Evolutionary conservation across 73 alveolate genomes (phyloP), one percentile per base, ranked within the genome.

Genomic region (Paramecium octaurelia): DNA sequence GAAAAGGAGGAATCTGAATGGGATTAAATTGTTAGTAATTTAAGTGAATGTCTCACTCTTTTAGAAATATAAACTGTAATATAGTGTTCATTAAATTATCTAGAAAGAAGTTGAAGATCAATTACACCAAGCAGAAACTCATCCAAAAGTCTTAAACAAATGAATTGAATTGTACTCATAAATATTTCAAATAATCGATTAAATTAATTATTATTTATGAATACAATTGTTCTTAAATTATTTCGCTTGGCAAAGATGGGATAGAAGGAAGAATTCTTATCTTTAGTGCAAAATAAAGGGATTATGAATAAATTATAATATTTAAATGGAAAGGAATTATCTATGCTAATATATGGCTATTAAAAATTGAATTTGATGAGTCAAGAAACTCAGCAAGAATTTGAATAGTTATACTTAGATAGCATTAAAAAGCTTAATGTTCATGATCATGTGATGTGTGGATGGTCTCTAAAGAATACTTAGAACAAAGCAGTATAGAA

Each of bases 371-470:
- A 38, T 14, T 73, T 64, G 46, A 64, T 64, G 84, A 34, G 40
- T 38, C n/a, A 34, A 29, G 59, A 73, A 29, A 35, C 8, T 14
- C 21, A 36, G 9, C 9, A 10, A 12, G 46, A 73, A 73, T 73
- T 73, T 21, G 87, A 73, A 73, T 11, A 73, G n/a, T n/a, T 73
- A 20, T 73, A 73, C 14, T 43, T 73, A 14, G n/a, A 73, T 34
- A 73, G 59, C 21, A 12, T 29, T 12, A 29, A 34, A 12, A 73
- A 73, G 16, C 14, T 73, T 7, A 73, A 34, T 73, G 36, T 73
- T 20, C 59, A 73, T 38, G 87, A 73, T 73, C 57, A 73, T 73
- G 59, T 73, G 20, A 73, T 73, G 87, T 73, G 60, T 36, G 87
- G 60, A 5, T 73, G 87, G 87, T 73, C 60, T 31, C 35, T 73